Evolutionary conservation across 2,329 filamentous ascomycete genomes (phyloP).

Genomic region (Gaeumannomyces sp.): DNA sequence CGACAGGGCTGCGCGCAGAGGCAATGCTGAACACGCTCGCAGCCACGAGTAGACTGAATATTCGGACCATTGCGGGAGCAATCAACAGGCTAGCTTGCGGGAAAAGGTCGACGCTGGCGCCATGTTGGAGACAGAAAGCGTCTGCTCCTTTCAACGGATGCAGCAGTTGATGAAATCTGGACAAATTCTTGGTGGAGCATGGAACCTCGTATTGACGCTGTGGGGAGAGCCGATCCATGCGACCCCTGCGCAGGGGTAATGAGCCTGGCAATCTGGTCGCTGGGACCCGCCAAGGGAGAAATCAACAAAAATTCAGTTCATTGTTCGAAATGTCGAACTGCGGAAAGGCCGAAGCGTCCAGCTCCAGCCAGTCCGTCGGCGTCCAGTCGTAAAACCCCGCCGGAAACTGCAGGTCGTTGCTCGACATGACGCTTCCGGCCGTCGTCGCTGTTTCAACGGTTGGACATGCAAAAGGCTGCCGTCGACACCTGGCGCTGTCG

Average conservation of each 20-base stretch:
- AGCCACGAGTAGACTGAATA: background rate
- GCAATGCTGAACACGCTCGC: background rate
- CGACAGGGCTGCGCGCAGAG: background rate
- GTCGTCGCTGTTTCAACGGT: background rate
- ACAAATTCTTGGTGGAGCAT: background rate
- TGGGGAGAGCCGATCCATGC: too few species aligned
- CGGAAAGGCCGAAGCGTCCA: conserved; percentile 1
- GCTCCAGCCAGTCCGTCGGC: conserved; percentile 4
- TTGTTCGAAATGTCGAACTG: background rate
- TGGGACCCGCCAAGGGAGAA: too few species aligned
- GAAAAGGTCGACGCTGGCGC: background rate
- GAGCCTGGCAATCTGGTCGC: too few species aligned
- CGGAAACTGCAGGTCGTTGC: background rate
- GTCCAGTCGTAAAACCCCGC: conserved; percentile 5
- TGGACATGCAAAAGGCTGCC: background rate
- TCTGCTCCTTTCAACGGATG: background rate
- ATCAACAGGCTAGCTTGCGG: too few species aligned
- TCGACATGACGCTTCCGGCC: conserved; percentile 11
- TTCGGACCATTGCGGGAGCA: background rate
- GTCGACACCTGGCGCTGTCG: background rate
- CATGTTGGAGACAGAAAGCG: background rate
- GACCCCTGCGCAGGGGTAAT: too few species aligned
- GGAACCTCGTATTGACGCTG: background rate
- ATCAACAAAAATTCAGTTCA: background rate
- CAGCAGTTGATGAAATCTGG: background rate